Base-by-base conservation (phyloP, 2,329 filamentous ascomycete genomes). In the Trichoderma lentiforme region DNA sequence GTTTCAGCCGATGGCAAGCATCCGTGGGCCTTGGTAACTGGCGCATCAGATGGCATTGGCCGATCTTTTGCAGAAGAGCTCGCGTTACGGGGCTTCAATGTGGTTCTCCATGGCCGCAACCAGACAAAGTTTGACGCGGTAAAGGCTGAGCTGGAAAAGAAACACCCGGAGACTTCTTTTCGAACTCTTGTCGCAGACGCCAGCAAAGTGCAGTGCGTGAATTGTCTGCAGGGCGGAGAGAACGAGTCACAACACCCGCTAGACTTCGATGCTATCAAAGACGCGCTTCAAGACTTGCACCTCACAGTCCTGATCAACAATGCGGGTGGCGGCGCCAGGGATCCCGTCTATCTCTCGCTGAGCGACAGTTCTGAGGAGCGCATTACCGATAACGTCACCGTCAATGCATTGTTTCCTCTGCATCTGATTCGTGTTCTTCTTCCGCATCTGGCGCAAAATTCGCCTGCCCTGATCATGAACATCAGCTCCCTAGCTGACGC, bases 291-390 rank as follows among this genome's bases (percentile, higher is more conserved):
- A 1, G 80, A 79, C 64, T 76, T 85, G 43, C 78, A 84, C 73
- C 78, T 90, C 36, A 88, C 84, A 1, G 79, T 89, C 2, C 79
- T 90, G 28, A 78, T 90, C 75, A 90, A 90, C 79, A 90, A 89
- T 76, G 84, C 87, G 0, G 87, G 88, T 24, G 77, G 75, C 6
- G 77, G 75, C 5, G 70, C 74, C 3, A 69, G 73, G 14, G 66
- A 79, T 70, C 77, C 79, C 4, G 73, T 76, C 1, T 86, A 81
- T 71, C 77, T 76, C 4, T 74, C 80, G 3, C 76, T 87, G 5
- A 77, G 81, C 14, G 76, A 82, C 3, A 79, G 79, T 12, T 77
- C 80, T 0, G 76, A 78, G 18, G 74, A 79, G 0, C 79, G 84
- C 36, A 78, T 86, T 71, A 79, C 71, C 73, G 69, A 73, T n/a